Evolutionary conservation across 352 stramenopile species (phyloP), one percentile per base, ranked within the genome.

Genomic region (Blastocystis sp.): DNA sequence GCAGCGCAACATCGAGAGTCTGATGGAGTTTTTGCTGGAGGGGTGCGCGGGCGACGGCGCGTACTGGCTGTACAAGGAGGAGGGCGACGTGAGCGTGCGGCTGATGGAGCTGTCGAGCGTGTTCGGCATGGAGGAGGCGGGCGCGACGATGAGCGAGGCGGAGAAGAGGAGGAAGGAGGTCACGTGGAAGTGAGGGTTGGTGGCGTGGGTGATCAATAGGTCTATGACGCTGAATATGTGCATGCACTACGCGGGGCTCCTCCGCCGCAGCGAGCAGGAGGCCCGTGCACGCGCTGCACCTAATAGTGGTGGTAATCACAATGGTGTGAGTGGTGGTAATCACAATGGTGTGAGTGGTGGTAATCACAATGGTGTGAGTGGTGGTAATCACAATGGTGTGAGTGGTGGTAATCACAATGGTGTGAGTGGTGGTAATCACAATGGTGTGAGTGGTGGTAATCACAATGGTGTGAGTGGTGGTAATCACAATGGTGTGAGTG

Each of bases 61-160:
- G 5, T 81, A 81, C 52, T 81, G 71, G 71, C 28, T 81, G 14
- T 59, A 64, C 71, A 81, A 81, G 40, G 52, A 81, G 52, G 41
- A 64, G 11, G 45, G 45, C 14, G 52, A 81, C 38, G 4, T 43
- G 19, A n/a, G 2, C 9, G 45, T 81, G 41, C 48, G 48, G 5
- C 48, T 56, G 48, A 56, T 56, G 48, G 48, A 56, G 48, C 14
- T 56, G 48, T 56, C 48, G 48, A 64, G 28, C 21, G 23, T 81
- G 28, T 40, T 81, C n/a, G 66, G 40, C 34, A 23, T 81, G 9
- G 48, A 17, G 11, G n/a, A 77, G 10, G 28, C 28, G 28, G 28
- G 43, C 23, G 71, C 14, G 21, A 41, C 21, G 41, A n/a, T 19
- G 3, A 19, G 21, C 28, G 23, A 65, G 60, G 19, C 9, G 60